phyloP scores from a whole-genome alignment of 768 basidiomycete species.

The Tylopilus subfusipes region DNA sequence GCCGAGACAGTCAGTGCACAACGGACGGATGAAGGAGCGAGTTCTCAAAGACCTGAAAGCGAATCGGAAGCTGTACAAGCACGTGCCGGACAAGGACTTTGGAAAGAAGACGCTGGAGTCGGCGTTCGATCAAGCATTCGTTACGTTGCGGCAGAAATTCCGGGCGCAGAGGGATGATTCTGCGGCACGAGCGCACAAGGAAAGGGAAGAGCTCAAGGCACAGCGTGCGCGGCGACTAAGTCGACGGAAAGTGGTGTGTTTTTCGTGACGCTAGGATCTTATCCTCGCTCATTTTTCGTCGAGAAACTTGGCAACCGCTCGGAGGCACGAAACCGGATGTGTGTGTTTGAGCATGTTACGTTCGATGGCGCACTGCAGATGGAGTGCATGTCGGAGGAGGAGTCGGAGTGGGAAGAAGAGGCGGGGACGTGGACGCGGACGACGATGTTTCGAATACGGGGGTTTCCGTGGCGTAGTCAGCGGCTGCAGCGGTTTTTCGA shows the following conservation, averaged over 20 bases:
- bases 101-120: conserved; percentile 55
- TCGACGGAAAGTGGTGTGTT: conserved; percentile 60
- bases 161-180: conserved; percentile 52
- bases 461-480: conserved; percentile 64
- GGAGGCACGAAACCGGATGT: conserved; percentile 52
- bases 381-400: conserved; percentile 81
- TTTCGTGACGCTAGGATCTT: no score
- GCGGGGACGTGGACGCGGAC: conserved; percentile 25
- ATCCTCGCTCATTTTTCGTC: background rate
- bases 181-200: conserved; percentile 42
- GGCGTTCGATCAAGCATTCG: conserved; percentile 68
- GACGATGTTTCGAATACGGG: conserved; percentile 50
- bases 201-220: conserved; percentile 60
- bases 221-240: conserved; percentile 56
- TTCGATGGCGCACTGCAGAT: conserved; percentile 70
- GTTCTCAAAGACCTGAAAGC: conserved; percentile 58
- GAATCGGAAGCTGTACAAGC: conserved; percentile 53
- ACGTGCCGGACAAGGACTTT: conserved; percentile 66
- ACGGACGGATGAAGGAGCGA: conserved; percentile 65
- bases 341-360: conserved; percentile 53
- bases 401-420: conserved; percentile 56
- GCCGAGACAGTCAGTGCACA: conserved; percentile 69
- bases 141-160: conserved; percentile 66
- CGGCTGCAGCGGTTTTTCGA: conserved; percentile 60
- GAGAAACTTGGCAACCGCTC: conserved; percentile 66